Conservation (phyloP, 306 rosid genomes). For the Castanea crenata region DNA sequence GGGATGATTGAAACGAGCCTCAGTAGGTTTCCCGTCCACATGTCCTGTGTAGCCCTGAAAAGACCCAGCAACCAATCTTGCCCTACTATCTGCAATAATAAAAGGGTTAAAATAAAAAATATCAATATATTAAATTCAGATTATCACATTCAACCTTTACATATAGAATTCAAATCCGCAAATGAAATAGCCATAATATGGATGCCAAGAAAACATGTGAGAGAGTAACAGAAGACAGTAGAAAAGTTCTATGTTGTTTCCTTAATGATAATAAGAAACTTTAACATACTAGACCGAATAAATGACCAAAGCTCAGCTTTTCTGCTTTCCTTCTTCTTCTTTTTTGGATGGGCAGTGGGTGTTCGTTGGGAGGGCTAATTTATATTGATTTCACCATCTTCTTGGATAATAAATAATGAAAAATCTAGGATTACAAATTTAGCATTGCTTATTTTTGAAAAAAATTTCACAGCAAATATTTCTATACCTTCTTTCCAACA, state of each 20-base stretch:
- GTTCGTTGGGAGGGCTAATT: no score
- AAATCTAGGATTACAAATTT: constrained; percentile 1
- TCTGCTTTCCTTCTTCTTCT: no score
- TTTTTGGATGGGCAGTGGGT: no score
- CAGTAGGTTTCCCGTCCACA: constrained; percentile 92
- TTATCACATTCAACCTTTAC: neutral
- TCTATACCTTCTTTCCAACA: neutral
- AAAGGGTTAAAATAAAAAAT: constrained; percentile 1
- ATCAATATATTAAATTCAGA: neutral
- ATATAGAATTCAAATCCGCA: neutral
- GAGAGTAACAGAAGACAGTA: neutral
- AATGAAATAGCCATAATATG: neutral
- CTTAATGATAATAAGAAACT: no score
- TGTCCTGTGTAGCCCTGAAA: constrained; percentile 92
- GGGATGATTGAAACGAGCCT: constrained; percentile 94
- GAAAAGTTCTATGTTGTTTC: no score
- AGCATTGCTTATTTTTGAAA: neutral
- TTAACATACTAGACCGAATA: no score
- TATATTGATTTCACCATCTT: neutral
- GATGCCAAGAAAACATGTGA: neutral
- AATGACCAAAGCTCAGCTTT: no score
- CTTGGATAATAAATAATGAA: neutral
- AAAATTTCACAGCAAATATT: neutral
- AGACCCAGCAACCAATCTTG: constrained; percentile 96
- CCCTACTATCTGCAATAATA: constrained; percentile 86